phyloP scores from a whole-genome alignment of 2,329 filamentous ascomycete genomes.

The Aaosphaeria pasadenensis region DNA sequence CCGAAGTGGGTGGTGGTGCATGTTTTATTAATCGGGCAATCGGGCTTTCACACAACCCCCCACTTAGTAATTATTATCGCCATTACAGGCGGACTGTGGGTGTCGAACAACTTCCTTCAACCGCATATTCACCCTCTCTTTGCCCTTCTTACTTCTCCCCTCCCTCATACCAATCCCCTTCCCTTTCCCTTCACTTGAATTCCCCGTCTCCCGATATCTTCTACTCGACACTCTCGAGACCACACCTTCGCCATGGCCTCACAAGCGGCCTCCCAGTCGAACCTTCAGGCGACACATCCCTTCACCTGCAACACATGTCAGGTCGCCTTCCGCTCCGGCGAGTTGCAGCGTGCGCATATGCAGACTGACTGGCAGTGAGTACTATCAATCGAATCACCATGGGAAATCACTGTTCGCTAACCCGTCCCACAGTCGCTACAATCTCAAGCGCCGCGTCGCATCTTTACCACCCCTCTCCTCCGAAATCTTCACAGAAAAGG shows the following conservation, averaged over 20 bases:
- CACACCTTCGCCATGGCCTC: slow-evolving; percentile 26
- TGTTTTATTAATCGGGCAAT: too few relatives aligned
- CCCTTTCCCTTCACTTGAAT: neutral
- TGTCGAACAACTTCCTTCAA: neutral
- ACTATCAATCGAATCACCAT: neutral
- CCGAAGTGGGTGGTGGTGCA: too few relatives aligned
- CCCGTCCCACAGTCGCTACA: slow-evolving; percentile 67
- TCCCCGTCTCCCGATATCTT: neutral
- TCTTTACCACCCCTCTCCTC: slow-evolving; percentile 86
- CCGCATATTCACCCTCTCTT: neutral
- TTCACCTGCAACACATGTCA: slow-evolving; percentile 99
- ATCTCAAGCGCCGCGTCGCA: slow-evolving; percentile 90
- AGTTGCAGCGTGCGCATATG: slow-evolving; percentile 94
- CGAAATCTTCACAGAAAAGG: slow-evolving; percentile 93
- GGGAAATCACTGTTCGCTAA: neutral
- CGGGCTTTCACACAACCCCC: too few relatives aligned
- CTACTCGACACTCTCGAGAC: neutral
- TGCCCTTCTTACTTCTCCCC: neutral
- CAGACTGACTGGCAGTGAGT: slow-evolving; percentile 97
- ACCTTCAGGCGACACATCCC: slow-evolving; percentile 58
- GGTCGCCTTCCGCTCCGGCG: slow-evolving; percentile 91
- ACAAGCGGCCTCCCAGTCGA: slow-evolving; percentile 30
- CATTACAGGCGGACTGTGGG: too few relatives aligned
- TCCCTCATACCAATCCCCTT: neutral
- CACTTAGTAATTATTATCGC: too few relatives aligned